Evolutionary conservation across 2,329 filamentous ascomycete genomes (phyloP), one percentile per base, ranked within the genome.

Genomic region (Fusarium veterinarium): DNA sequence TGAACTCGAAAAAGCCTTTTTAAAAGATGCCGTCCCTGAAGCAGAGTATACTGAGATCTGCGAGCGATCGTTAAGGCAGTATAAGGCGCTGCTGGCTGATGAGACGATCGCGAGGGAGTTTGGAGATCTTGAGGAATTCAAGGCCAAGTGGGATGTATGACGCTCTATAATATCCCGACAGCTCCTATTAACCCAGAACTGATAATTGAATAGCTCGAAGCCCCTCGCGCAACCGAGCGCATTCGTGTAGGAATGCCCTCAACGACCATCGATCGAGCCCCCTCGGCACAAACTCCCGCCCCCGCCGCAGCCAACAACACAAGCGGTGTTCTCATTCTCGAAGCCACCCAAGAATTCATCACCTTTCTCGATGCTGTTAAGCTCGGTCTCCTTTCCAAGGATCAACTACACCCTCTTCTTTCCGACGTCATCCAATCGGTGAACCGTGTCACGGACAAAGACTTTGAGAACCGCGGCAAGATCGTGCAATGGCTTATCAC

Each of bases 401-500:
- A 98, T 81, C 95, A 96, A 71, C 86, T 99, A n/a, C 97, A 99
- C 79, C 96, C 96, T 7, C 86, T 99, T 25, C 88, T 99, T 5
- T 95, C 95, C 3, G 96, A 98, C 77, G 94, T 98, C 23, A 99
- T 99, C 69, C 95, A 98, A 79, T 95, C 94, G 6, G 95, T 98
- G 73, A 98, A 98, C 83, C 96, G 97, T 79, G 96, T 99, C 72
- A 98, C 95, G 6, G 95, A 97, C 80, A 90, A 92, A 71, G 95
- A 98, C 78, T 99, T 99, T 80, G 95, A 98, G 75, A 95, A 92
- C 79, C 92, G 97, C 75, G 95, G 93, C 76, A 98, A 98, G 87
- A 98, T 99, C 76, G 95, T 99, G 63, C 95, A 98, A 81, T 99
- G 96, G 96, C 87, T 99, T 74, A 99, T 99, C 77, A 93, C 94